Percentiles rank a stretch among this genome's conserved stretches.
These are phyloP conservation scores for Crucibulum laeve DNA, from an alignment of 768 basidiomycete species.

Conservation along the genomic window DNA sequence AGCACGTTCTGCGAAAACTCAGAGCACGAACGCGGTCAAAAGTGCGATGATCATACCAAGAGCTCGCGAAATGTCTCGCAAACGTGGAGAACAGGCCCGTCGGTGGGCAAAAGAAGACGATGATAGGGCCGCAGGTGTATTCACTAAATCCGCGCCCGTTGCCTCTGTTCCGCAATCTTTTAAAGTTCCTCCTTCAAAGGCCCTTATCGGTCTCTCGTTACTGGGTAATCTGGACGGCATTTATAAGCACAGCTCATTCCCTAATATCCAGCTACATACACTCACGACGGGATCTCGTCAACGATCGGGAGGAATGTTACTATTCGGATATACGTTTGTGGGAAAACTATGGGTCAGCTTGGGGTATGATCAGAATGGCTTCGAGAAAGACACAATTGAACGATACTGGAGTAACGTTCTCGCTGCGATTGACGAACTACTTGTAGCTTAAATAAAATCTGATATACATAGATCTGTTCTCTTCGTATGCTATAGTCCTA, in stretches of 20 bases:
- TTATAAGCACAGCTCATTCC: constrained; percentile 65
- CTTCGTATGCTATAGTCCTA: background rate
- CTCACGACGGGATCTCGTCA: constrained; percentile 86
- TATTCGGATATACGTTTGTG: constrained; percentile 78
- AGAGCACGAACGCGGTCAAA: constrained; percentile 64
- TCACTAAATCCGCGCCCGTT: constrained; percentile 17
- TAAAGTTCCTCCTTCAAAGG: constrained; percentile 39
- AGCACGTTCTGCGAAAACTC: constrained; percentile 61
- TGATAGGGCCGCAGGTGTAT: constrained; percentile 44
- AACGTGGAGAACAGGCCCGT: constrained; percentile 57
- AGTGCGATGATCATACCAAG: constrained; percentile 58
- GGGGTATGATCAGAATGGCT: constrained; percentile 77
- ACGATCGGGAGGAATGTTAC: constrained; percentile 67
- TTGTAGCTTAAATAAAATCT: constrained; percentile 20
- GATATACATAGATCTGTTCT: background rate
- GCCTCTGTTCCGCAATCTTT: constrained; percentile 4
- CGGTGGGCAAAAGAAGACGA: constrained; percentile 77
- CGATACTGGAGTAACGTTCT: constrained; percentile 64
- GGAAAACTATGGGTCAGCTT: constrained; percentile 77
- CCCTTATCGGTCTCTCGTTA: constrained; percentile 75
- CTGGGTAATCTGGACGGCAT: constrained; percentile 83
- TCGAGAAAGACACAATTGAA: constrained; percentile 55
- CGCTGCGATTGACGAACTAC: constrained; percentile 51
- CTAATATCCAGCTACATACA: constrained; percentile 58
- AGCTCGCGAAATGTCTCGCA: constrained; percentile 58